Percentiles rank a stretch among this genome's conserved stretches.
phyloP scores from a whole-genome alignment of 768 basidiomycete species.

The Pholiota conissans region DNA sequence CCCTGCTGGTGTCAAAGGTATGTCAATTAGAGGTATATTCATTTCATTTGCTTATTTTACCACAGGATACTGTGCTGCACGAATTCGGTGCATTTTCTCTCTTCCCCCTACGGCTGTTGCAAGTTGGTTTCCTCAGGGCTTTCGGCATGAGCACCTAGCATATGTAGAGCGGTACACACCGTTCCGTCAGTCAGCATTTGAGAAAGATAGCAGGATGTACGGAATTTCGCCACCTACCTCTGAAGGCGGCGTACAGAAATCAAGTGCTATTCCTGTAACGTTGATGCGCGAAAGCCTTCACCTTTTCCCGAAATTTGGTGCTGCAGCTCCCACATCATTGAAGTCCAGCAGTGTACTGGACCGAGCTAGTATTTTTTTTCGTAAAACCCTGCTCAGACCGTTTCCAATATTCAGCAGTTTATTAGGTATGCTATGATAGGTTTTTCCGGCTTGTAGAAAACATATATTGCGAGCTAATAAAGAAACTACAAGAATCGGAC shows the following conservation, averaged over 20 bases:
- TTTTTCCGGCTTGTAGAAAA: too few species aligned
- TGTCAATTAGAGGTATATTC: too few species aligned
- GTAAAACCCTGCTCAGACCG: slow-evolving; percentile 28
- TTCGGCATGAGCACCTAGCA: slow-evolving; percentile 8
- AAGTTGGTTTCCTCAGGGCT: not conserved
- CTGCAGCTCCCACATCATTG: slow-evolving; percentile 28
- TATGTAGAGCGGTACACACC: slow-evolving; percentile 18
- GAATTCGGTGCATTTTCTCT: slow-evolving; percentile 9
- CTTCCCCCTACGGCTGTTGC: slow-evolving; percentile 1
- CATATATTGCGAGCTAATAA: too few species aligned
- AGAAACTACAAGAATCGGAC: too few species aligned
- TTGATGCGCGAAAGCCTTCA: slow-evolving; percentile 27
- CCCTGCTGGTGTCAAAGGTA: slow-evolving; percentile 8
- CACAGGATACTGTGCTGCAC: slow-evolving; percentile 4
- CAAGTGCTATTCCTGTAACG: slow-evolving; percentile 23
- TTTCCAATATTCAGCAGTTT: slow-evolving; percentile 20
- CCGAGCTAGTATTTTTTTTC: slow-evolving; percentile 24
- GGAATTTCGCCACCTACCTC: slow-evolving; percentile 16
- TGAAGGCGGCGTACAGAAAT: slow-evolving; percentile 8
- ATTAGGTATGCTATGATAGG: too few species aligned
- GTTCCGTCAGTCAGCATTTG: slow-evolving; percentile 10
- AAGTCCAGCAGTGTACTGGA: slow-evolving; percentile 32
- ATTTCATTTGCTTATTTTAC: too few species aligned
- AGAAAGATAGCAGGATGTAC: slow-evolving; percentile 25
- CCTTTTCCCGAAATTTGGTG: slow-evolving; percentile 30